Conservation (phyloP, 2,329 filamentous ascomycete species). For the Pestalotiopsis sp. region DNA sequence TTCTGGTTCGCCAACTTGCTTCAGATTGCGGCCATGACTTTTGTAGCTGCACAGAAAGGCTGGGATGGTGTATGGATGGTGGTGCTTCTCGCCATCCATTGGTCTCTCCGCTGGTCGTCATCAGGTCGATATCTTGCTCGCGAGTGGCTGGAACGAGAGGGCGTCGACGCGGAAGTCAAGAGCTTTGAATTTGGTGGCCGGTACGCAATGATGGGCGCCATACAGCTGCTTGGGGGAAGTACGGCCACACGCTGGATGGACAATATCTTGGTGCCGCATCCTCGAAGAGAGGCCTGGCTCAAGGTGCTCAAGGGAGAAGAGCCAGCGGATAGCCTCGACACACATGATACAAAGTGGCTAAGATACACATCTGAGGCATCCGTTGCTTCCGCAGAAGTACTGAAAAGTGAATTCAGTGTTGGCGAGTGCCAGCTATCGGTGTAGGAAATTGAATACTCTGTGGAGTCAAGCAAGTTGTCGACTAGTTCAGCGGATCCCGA, state of each 20-base stretch:
- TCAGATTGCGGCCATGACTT: background rate
- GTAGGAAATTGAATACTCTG: no score
- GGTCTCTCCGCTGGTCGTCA: background rate
- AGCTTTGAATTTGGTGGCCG: constrained; percentile 14
- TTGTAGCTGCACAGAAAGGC: background rate
- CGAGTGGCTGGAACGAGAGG: background rate
- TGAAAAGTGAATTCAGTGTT: background rate
- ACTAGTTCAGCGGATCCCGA: no score
- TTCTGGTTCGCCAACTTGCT: background rate
- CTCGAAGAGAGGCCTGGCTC: constrained; percentile 22
- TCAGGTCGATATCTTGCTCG: background rate
- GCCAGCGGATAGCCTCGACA: background rate
- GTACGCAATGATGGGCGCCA: constrained; percentile 23
- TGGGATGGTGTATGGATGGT: background rate
- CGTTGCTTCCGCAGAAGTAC: background rate
- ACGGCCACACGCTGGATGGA: constrained; percentile 25
- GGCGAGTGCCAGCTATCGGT: no score
- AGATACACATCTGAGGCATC: background rate
- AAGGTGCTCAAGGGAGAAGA: background rate
- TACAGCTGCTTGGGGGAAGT: constrained; percentile 22
- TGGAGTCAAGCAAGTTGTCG: no score
- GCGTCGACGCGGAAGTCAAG: background rate
- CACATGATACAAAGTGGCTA: background rate
- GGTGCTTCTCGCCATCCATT: background rate
- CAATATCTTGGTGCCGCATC: constrained; percentile 22